phyloP scores from a whole-genome alignment of 2,329 filamentous ascomycete species.

The Aspergillus pseudoglaucus region DNA sequence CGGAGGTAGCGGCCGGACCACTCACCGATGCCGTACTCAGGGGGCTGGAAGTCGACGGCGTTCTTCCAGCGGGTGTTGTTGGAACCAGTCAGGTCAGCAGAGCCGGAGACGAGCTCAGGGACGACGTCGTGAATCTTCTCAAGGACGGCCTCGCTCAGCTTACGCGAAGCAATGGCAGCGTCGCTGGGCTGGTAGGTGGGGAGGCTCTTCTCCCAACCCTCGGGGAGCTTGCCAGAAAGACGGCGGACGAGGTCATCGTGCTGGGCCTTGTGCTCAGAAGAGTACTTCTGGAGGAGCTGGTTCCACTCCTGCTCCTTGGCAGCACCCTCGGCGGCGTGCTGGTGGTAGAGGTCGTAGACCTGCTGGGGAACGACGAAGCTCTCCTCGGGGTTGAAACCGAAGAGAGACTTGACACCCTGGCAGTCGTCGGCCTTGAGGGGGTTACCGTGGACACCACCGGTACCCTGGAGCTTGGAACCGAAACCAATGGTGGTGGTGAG shows the following conservation, averaged over 20 bases:
- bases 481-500: constrained; percentile 96
- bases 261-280: constrained; percentile 67
- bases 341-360: constrained; percentile 85
- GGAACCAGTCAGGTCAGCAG: constrained; percentile 94
- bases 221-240: constrained; percentile 73
- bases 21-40: constrained; percentile 75
- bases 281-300: constrained; percentile 82
- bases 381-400: constrained; percentile 93
- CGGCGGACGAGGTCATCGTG: constrained; percentile 76
- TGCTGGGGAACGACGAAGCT: constrained; percentile 88
- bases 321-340: constrained; percentile 78
- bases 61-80: constrained; percentile 99
- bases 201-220: constrained; percentile 92
- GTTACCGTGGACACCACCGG: constrained; percentile 91
- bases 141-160: constrained; percentile 91
- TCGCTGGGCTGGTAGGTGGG: constrained; percentile 86
- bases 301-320: constrained; percentile 94
- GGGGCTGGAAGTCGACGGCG: constrained; percentile 94
- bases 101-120: constrained; percentile 91
- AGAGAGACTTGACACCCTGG: constrained; percentile 88
- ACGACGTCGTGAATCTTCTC: constrained; percentile 75
- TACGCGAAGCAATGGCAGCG: constrained; percentile 80
- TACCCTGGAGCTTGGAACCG: constrained; percentile 88
- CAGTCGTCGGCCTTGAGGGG: constrained; percentile 92
- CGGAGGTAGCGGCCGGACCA: constrained; percentile 78